Evolutionary conservation across 768 basidiomycete species (phyloP).

Genomic region (Guyanaporus albipodus): DNA sequence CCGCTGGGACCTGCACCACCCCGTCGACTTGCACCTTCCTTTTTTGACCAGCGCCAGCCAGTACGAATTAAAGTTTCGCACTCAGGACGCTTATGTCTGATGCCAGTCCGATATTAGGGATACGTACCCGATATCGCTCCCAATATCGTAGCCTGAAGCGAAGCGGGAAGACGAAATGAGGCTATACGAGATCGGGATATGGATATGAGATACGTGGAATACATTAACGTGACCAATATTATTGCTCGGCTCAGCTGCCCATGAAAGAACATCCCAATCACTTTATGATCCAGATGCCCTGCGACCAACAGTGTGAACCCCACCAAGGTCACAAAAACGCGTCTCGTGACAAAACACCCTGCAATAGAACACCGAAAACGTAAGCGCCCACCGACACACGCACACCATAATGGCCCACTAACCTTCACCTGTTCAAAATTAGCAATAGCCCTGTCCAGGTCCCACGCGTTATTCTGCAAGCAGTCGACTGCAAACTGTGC

Average conservation of each 20-base stretch:
- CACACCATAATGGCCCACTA: constrained; percentile 23
- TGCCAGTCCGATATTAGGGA: constrained; percentile 13
- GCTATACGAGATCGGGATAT: constrained; percentile 20
- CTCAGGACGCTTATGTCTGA: constrained; percentile 20
- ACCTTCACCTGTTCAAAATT: constrained; percentile 92
- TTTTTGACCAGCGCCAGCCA: constrained; percentile 8
- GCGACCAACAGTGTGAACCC: constrained; percentile 16
- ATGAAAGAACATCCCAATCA: background rate
- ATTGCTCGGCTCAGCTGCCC: too few relatives aligned
- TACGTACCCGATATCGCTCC: constrained; percentile 19
- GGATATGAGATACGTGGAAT: constrained; percentile 23
- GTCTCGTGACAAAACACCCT: constrained; percentile 51
- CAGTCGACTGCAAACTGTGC: constrained; percentile 81
- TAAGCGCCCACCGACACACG: constrained; percentile 21
- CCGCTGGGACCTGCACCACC: too few relatives aligned
- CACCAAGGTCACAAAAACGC: constrained; percentile 46
- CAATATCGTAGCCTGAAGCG: constrained; percentile 18
- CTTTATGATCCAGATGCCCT: constrained; percentile 1
- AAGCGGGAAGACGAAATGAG: constrained; percentile 13
- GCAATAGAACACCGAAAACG: constrained; percentile 16
- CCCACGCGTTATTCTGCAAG: constrained; percentile 80
- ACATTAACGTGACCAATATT: constrained; percentile 19
- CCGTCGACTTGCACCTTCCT: constrained; percentile 8
- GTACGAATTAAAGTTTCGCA: constrained; percentile 17
- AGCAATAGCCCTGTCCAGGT: constrained; percentile 68